These are phyloP conservation scores for Aureobasidium sp. DNA, from an alignment of 2,329 filamentous ascomycete species.

Conservation along the genomic window DNA sequence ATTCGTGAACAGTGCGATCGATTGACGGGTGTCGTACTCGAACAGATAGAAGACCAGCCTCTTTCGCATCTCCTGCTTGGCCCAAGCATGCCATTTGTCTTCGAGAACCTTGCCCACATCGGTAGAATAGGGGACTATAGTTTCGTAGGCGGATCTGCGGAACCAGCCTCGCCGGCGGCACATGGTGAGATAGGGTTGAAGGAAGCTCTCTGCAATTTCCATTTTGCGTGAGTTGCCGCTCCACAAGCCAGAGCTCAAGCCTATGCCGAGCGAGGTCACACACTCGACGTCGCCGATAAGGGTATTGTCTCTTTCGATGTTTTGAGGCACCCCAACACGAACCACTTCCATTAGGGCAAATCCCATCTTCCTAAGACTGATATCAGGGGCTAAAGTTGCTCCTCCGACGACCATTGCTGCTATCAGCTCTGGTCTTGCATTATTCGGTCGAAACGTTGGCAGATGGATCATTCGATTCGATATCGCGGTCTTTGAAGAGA, in stretches of 20 bases:
- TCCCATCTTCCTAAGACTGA: conserved; percentile 55
- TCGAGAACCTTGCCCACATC: conserved; percentile 54
- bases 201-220: conserved; percentile 53
- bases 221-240: conserved; percentile 54
- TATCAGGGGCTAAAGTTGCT: conserved; percentile 51
- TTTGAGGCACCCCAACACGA: conserved; percentile 31
- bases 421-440: conserved; percentile 53
- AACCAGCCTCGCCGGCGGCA: conserved; percentile 53
- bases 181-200: conserved; percentile 48
- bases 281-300: conserved; percentile 46
- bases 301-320: conserved; percentile 45
- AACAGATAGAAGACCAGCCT: conserved; percentile 59
- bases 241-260: conserved; percentile 51
- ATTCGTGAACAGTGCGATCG: conserved; percentile 59
- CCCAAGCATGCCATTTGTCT: conserved; percentile 58
- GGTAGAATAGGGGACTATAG: conserved; percentile 44
- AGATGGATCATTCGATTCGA: conserved; percentile 56
- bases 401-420: conserved; percentile 55
- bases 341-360: conserved; percentile 45
- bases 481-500: conserved; percentile 32
- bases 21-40: conserved; percentile 58
- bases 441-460: conserved; percentile 51
- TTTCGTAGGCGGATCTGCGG: conserved; percentile 35
- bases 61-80: conserved; percentile 59
- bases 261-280: conserved; percentile 45